phyloP scores from a whole-genome alignment of 345 rosid genomes.

The Eucalyptus curtisii region DNA sequence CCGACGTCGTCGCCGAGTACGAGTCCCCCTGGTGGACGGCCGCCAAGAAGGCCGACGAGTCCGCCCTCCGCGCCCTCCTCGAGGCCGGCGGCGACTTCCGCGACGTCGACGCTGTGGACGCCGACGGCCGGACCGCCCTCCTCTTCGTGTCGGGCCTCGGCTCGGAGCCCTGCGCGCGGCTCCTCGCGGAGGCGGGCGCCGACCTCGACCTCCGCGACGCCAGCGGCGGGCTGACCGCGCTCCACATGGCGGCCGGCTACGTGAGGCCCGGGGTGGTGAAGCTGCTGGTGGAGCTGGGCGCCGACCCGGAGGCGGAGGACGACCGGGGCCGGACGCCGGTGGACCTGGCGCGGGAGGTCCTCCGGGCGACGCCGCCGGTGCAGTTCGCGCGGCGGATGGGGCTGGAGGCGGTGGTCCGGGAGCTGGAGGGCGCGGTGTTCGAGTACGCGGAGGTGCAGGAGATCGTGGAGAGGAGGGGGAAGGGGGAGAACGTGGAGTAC shows the following conservation, averaged over 20 bases:
- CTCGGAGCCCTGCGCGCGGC: constrained; percentile 54
- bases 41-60: constrained; percentile 74
- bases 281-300: constrained; percentile 49
- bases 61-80: constrained; percentile 34
- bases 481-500: constrained; percentile 54
- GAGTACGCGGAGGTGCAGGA: constrained; percentile 84
- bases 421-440: constrained; percentile 41
- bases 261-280: constrained; percentile 57
- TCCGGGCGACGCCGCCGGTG: constrained; percentile 66
- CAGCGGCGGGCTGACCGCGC: constrained; percentile 68
- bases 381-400: constrained; percentile 72
- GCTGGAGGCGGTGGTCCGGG: constrained; percentile 45
- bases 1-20: constrained; percentile 78
- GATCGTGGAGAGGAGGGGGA: constrained; percentile 74
- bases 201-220: constrained; percentile 48
- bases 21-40: constrained; percentile 96
- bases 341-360: constrained; percentile 53
- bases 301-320: constrained; percentile 64
- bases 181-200: constrained; percentile 70
- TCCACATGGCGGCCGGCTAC: constrained; percentile 93
- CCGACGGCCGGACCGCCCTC: constrained; percentile 74
- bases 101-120: constrained; percentile 67
- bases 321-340: constrained; percentile 58
- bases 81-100: constrained; percentile 33
- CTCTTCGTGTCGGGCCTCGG: constrained; percentile 81